A percentile compares a stretch with the other conserved stretches of the same genome.
Conservation (phyloP, 2,329 filamentous ascomycete genomes). For the Paraphaeosphaeria sporulosa region DNA sequence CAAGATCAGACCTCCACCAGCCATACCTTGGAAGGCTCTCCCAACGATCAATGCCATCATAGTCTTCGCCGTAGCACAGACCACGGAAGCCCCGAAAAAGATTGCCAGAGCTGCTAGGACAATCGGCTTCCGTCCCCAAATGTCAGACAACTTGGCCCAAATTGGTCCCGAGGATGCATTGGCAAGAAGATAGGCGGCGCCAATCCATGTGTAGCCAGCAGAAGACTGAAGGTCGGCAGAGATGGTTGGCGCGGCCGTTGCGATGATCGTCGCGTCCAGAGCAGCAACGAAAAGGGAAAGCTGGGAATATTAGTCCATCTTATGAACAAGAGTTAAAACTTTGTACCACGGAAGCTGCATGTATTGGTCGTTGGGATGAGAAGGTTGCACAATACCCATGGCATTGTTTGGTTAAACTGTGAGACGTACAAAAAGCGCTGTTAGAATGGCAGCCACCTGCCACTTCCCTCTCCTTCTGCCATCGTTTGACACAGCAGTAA, state of each 20-base stretch:
- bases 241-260: slow-evolving; percentile 73
- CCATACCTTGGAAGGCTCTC: slow-evolving; percentile 68
- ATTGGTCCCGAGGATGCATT: slow-evolving; percentile 71
- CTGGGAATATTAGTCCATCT: slow-evolving; percentile 20
- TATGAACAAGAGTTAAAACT: no score
- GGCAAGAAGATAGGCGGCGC: slow-evolving; percentile 74
- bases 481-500: slow-evolving; percentile 17
- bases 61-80: slow-evolving; percentile 64
- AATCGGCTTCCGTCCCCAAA: slow-evolving; percentile 65
- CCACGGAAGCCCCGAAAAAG: slow-evolving; percentile 68
- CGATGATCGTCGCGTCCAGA: slow-evolving; percentile 64
- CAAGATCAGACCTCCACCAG: slow-evolving; percentile 67
- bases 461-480: slow-evolving; percentile 32
- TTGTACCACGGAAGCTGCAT: no score
- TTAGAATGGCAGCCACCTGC: slow-evolving; percentile 37
- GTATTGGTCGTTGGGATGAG: background rate
- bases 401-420: no score
- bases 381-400: background rate
- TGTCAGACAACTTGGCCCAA: slow-evolving; percentile 71
- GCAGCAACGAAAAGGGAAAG: slow-evolving; percentile 53
- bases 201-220: slow-evolving; percentile 80
- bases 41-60: slow-evolving; percentile 68
- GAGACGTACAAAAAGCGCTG: slow-evolving; percentile 43
- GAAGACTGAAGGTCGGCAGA: slow-evolving; percentile 69
- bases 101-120: slow-evolving; percentile 60